phyloP scores from a whole-genome alignment of 140 eudicot species.

The Anethum foeniculum region DNA sequence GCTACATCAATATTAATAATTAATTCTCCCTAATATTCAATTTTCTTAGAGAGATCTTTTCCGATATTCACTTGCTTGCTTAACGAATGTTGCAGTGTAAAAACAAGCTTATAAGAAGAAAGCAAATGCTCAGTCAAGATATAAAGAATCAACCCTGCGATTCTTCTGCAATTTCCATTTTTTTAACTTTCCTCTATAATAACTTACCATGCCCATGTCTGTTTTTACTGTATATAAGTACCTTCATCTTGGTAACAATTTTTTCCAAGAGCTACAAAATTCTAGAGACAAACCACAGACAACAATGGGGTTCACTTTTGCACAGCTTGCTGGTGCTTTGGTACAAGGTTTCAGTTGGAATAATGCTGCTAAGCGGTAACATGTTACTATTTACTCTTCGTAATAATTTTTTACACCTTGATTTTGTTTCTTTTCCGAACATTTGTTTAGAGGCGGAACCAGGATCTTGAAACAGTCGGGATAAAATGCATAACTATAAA shows the following conservation, averaged over 20 bases:
- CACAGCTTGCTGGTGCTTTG: background rate
- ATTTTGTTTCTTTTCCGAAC: background rate
- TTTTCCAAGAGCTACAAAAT: background rate
- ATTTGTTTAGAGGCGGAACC: background rate
- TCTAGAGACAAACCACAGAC: background rate
- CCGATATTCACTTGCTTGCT: background rate
- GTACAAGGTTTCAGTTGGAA: conserved; percentile 1
- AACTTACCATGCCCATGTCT: background rate
- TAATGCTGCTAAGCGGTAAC: conserved; percentile 1
- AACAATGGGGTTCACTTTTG: background rate
- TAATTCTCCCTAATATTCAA: too few species aligned
- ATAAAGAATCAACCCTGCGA: background rate
- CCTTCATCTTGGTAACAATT: background rate
- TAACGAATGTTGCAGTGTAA: background rate
- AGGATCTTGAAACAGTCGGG: background rate
- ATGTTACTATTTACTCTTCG: background rate
- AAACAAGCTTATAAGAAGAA: too few species aligned
- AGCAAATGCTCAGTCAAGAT: background rate
- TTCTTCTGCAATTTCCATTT: background rate
- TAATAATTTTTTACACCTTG: background rate
- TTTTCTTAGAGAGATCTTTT: background rate
- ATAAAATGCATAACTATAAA: background rate
- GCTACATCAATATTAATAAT: too few species aligned
- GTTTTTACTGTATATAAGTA: background rate
- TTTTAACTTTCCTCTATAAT: background rate